Percentiles rank a stretch among this genome's conserved stretches.
Evolutionary conservation across 2,329 filamentous ascomycete genomes (phyloP).

Genomic region (Aspergillus pseudoglaucus): DNA sequence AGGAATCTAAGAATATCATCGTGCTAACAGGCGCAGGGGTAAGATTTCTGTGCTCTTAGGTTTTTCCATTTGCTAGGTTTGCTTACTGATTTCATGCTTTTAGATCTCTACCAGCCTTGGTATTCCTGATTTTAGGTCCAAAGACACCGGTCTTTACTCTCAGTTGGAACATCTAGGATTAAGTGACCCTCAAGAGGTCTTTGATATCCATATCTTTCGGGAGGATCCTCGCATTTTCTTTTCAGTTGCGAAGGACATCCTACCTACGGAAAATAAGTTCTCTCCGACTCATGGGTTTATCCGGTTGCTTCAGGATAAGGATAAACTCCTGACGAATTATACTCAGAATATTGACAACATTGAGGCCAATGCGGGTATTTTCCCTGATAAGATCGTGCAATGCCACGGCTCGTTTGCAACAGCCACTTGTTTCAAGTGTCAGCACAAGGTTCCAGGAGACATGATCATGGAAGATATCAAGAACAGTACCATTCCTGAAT

Average conservation of each 20-base stretch:
- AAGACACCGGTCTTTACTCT: constrained; percentile 84
- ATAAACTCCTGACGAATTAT: constrained; percentile 91
- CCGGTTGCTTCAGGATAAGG: constrained; percentile 75
- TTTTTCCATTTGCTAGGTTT: not conserved
- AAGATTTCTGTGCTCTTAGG: constrained; percentile 15
- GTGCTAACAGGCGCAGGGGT: constrained; percentile 86
- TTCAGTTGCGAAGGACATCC: constrained; percentile 80
- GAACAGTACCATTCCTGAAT: constrained; percentile 68
- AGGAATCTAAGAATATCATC: constrained; percentile 73
- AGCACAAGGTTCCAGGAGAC: constrained; percentile 65
- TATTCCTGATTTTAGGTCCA: constrained; percentile 94
- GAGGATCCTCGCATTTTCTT: constrained; percentile 88
- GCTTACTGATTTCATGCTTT: constrained; percentile 3
- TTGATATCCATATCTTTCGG: constrained; percentile 81
- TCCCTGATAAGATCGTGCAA: constrained; percentile 76
- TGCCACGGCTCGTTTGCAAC: constrained; percentile 96
- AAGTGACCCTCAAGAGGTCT: constrained; percentile 87
- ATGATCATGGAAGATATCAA: constrained; percentile 73
- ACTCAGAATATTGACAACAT: constrained; percentile 99
- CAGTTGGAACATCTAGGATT: constrained; percentile 71
- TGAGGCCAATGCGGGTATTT: constrained; percentile 78
- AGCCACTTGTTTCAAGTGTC: constrained; percentile 79
- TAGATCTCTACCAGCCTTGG: constrained; percentile 89
- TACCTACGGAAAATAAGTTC: constrained; percentile 71
- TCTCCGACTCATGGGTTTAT: constrained; percentile 95